Evolutionary conservation across 768 basidiomycete species (phyloP).

Genomic region (Suillus brevipes): DNA sequence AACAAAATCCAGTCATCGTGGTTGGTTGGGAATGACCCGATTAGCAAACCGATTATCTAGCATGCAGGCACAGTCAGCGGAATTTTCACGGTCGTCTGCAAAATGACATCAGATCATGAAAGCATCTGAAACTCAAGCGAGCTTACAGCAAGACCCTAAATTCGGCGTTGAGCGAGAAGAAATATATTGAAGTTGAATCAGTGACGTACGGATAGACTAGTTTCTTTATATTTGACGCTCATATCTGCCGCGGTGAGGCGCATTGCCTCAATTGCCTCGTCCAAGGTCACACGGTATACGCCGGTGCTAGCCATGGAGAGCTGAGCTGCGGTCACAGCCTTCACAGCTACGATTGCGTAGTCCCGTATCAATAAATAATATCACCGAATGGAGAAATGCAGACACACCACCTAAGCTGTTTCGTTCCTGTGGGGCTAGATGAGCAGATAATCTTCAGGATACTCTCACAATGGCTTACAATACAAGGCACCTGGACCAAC

Average conservation of each 20-base stretch:
- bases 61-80: slow-evolving; percentile 86
- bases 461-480: slow-evolving; percentile 52
- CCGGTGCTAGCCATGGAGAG: slow-evolving; percentile 92
- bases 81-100: slow-evolving; percentile 74
- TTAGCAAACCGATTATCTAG: slow-evolving; percentile 29
- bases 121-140: not conserved
- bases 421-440: slow-evolving; percentile 53
- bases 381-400: slow-evolving; percentile 1
- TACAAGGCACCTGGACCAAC: slow-evolving; percentile 93
- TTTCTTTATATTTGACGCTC: slow-evolving; percentile 96
- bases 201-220: slow-evolving; percentile 76
- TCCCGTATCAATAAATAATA: not conserved
- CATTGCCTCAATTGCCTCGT: slow-evolving; percentile 97
- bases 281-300: slow-evolving; percentile 81
- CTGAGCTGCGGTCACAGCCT: slow-evolving; percentile 92
- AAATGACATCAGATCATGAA: slow-evolving; percentile 13
- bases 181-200: not conserved
- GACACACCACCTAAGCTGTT: slow-evolving; percentile 78
- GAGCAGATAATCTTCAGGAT: not conserved
- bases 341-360: slow-evolving; percentile 59
- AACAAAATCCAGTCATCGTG: not conserved
- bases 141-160: slow-evolving; percentile 60
- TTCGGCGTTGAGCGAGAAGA: slow-evolving; percentile 3
- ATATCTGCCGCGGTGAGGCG: slow-evolving; percentile 90
- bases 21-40: no score